Evolutionary conservation across 345 rosid genomes (phyloP).

Genomic region (Eutrema yunnanense): DNA sequence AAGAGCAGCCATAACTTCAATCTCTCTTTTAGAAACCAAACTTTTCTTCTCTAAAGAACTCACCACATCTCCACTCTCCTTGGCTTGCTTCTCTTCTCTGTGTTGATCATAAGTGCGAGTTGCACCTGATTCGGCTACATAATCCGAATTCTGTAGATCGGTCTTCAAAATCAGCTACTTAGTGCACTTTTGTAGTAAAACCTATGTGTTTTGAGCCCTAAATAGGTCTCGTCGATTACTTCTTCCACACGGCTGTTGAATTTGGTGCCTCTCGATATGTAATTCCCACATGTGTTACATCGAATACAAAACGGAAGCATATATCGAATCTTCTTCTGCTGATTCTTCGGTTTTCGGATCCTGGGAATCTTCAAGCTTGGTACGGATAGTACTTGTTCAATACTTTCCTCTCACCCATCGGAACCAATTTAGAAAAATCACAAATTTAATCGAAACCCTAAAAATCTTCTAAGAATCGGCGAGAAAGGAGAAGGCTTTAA

Average conservation of each 20-base stretch:
- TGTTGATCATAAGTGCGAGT: slow-evolving; percentile 48
- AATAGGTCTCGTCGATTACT: slow-evolving; percentile 65
- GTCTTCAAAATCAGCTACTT: slow-evolving; percentile 60
- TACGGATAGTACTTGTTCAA: slow-evolving; percentile 61
- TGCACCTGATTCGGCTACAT: slow-evolving; percentile 67
- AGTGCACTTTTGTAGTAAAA: slow-evolving; percentile 82
- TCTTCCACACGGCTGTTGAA: slow-evolving; percentile 71
- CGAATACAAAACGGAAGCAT: slow-evolving; percentile 81
- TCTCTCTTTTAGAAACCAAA: slow-evolving; percentile 68
- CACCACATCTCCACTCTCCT: slow-evolving; percentile 70
- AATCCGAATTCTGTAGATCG: slow-evolving; percentile 66
- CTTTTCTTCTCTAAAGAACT: slow-evolving; percentile 65
- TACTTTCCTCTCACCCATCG: slow-evolving; percentile 69
- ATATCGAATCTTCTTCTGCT: slow-evolving; percentile 62
- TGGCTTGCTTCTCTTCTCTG: slow-evolving; percentile 40
- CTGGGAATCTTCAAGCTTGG: slow-evolving; percentile 74
- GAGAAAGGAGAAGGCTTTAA: background rate
- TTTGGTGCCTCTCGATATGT: slow-evolving; percentile 67
- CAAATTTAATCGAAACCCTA: background rate
- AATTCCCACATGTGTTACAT: slow-evolving; percentile 67
- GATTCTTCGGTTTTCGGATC: slow-evolving; percentile 54
- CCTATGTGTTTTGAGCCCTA: slow-evolving; percentile 64
- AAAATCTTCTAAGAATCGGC: background rate
- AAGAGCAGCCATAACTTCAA: slow-evolving; percentile 66
- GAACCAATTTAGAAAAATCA: too few species aligned